Base-by-base conservation (phyloP, 352 stramenopile species). In the Pythium utonaiense region DNA sequence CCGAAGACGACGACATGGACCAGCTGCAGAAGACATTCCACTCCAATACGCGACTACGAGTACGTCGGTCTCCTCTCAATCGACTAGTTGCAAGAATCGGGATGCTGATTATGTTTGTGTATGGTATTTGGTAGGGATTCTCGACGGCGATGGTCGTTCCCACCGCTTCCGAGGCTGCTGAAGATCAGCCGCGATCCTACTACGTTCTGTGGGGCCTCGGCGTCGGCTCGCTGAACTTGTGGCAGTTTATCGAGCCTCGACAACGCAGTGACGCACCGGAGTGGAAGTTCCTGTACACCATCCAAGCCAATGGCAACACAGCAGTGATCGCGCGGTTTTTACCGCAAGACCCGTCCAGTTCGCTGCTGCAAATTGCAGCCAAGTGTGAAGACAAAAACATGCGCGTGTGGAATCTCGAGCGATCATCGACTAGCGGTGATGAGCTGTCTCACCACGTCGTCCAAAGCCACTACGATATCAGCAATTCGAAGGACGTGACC, bases 1-100 rank as follows among this genome's bases (percentile, higher is more conserved):
- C 76, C 7, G 82, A 88, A 51, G 80, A 91, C 22, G 84, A 93
- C 34, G 77, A 92, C 52, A 85, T 87, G 54, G 74, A 92, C 59
- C 80, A 93, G 57, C 75, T 91, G 33, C 78, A 90, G 21, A 93
- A 93, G 47, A 74, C 85, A 14, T 95, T 92, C 42, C 52, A 83
- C 53, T 70, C 60, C 1, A 84, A 86, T 44, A 42, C 5, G 40
- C 87, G 69, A 65, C 63, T 91, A 52, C 74, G 83, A 27, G 85
- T 93, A 68, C 64, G 69, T 61, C 47, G 25, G 48, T 38, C 3
- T 17, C 60, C 33, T 31, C 25, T 30, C n/a, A 52, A 58, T n/a
- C n/a, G n/a, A n/a, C n/a, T n/a, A n/a, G n/a, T n/a, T n/a, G n/a
- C n/a, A n/a, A n/a, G n/a, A n/a, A 41, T 36, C 40, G 7, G 13